These are phyloP conservation scores for Xylaria venustula DNA, from an alignment of 495 filamentous ascomycete genomes.

Conservation along the genomic window DNA sequence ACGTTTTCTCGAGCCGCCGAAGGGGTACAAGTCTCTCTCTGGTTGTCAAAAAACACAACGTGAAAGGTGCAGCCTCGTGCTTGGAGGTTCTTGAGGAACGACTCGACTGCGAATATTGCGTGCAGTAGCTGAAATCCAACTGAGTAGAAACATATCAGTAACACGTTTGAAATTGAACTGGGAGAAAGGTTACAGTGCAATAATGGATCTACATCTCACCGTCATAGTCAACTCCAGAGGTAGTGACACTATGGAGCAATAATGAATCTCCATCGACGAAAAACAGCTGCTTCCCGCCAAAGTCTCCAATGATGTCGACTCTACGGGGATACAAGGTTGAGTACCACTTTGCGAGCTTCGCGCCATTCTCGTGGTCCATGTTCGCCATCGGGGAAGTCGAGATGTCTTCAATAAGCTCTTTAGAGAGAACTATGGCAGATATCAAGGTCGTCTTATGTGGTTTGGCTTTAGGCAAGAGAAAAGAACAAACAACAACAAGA, in stretches of 20 bases:
- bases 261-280: conserved; percentile 73
- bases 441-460: no score
- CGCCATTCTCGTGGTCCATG: neutral
- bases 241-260: conserved; percentile 58
- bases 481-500: neutral
- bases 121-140: conserved; percentile 72
- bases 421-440: neutral
- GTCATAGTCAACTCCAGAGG: conserved; percentile 60
- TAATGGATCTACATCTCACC: conserved; percentile 30
- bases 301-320: conserved; percentile 69
- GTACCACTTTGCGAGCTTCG: conserved; percentile 19
- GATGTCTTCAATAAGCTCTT: neutral
- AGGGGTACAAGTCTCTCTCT: conserved; percentile 48
- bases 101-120: conserved; percentile 65
- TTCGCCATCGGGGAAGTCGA: neutral
- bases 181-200: neutral
- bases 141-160: conserved; percentile 12
- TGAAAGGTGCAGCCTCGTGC: conserved; percentile 67
- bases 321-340: conserved; percentile 20
- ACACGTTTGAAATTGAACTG: neutral
- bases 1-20: conserved; percentile 12
- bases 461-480: neutral
- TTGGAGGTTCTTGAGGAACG: conserved; percentile 56
- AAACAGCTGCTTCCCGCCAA: conserved; percentile 69
- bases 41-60: conserved; percentile 63